A percentile compares a stretch with the other conserved stretches of the same genome.
Conservation (phyloP, 2,329 filamentous ascomycete species). For the Truncatella angustata region DNA sequence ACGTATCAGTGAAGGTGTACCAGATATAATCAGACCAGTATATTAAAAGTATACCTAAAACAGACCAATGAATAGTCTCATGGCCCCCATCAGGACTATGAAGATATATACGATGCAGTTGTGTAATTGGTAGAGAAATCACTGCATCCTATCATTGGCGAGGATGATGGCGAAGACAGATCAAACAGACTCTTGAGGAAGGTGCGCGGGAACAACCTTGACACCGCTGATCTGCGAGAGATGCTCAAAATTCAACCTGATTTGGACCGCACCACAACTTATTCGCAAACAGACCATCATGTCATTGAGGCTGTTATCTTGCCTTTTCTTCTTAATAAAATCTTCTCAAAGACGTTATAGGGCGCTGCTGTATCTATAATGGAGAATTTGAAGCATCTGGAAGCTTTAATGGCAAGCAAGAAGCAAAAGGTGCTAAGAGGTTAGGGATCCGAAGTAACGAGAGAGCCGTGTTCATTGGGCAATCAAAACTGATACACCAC, state of each 20-base stretch:
- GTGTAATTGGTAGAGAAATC: slow-evolving; percentile 35
- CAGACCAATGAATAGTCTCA: too few relatives aligned
- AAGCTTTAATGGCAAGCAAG: background rate
- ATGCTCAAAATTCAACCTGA: background rate
- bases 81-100: slow-evolving; percentile 39
- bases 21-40: slow-evolving; percentile 11
- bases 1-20: background rate
- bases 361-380: background rate
- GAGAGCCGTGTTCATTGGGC: background rate
- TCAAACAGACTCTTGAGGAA: slow-evolving; percentile 21
- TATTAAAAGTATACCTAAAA: background rate
- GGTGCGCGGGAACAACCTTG: slow-evolving; percentile 18
- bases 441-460: background rate
- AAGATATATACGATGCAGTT: slow-evolving; percentile 29
- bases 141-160: slow-evolving; percentile 28
- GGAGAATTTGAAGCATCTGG: background rate
- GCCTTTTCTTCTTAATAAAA: background rate
- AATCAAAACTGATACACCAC: background rate
- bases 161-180: slow-evolving; percentile 18
- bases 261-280: background rate
- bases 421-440: background rate
- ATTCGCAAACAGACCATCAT: background rate
- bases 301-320: background rate
- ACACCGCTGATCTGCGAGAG: background rate
- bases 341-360: background rate